phyloP scores from a whole-genome alignment of 345 rosid species.

The Anastatica hierochuntica region DNA sequence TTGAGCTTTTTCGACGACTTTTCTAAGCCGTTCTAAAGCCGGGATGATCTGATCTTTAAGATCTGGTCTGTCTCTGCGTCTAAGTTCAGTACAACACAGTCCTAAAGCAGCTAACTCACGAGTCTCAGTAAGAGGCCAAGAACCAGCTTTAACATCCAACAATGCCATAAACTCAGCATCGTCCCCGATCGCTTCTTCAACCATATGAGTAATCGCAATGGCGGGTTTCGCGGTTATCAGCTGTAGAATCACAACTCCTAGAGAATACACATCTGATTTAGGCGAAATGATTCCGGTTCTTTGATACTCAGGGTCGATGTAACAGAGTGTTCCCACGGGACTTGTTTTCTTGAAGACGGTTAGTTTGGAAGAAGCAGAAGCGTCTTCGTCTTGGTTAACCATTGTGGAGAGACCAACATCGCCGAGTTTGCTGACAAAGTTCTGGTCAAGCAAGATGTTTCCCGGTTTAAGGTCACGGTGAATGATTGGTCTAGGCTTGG shows the following conservation, averaged over 20 bases:
- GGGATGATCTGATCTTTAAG: slow-evolving; percentile 57
- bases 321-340: slow-evolving; percentile 40
- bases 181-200: slow-evolving; percentile 53
- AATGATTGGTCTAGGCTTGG: not conserved
- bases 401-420: slow-evolving; percentile 80
- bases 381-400: slow-evolving; percentile 38
- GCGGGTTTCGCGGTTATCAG: slow-evolving; percentile 71
- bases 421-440: slow-evolving; percentile 81
- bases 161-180: too few species aligned
- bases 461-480: slow-evolving; percentile 81
- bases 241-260: slow-evolving; percentile 74
- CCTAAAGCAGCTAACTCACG: slow-evolving; percentile 48
- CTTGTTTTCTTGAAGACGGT: slow-evolving; percentile 39
- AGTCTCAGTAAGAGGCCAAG: slow-evolving; percentile 75
- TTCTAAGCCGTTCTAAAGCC: slow-evolving; percentile 44
- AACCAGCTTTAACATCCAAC: slow-evolving; percentile 34
- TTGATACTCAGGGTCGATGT: slow-evolving; percentile 89
- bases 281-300: slow-evolving; percentile 66
- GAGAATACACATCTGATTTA: slow-evolving; percentile 73
- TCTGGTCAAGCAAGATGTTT: slow-evolving; percentile 71
- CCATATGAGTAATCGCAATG: slow-evolving; percentile 46
- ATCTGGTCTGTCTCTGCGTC: slow-evolving; percentile 49
- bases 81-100: slow-evolving; percentile 60
- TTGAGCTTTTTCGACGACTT: slow-evolving; percentile 37
- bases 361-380: slow-evolving; percentile 17